Evolutionary conservation across 2,329 filamentous ascomycete genomes (phyloP), one percentile per base, ranked within the genome.

Genomic region (Trichophaea hybrida): DNA sequence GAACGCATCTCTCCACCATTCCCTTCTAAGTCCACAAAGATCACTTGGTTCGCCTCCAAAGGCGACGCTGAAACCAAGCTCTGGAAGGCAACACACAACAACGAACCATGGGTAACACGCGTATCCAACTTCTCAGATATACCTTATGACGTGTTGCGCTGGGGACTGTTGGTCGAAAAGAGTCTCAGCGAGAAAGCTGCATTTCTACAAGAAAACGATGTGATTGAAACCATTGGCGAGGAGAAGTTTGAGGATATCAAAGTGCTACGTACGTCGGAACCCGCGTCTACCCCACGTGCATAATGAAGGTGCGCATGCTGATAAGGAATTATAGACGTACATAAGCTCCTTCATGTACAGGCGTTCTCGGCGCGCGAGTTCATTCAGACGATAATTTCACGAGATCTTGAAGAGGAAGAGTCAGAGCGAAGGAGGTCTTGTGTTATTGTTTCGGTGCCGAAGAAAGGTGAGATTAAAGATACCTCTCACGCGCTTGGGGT

Each of bases 301-400:
- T 24, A 15, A 6, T n/a, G 7, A 15, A 43, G 53, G 38, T 49
- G 24, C 33, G n/a, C 34, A 40, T 24, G 35, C 33, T 24, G 35
- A 31, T 31, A 33, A 24, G 24, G 24, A 24, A 31, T 24, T 12
- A 17, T 6, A 64, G 63, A 64, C 37, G 61, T 65, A 6, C 63
- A 57, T 34, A 65, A 64, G 49, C 48, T 64, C 38, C 43, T 65
- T 17, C 63, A 65, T 43, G 50, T 65, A 17, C 63, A 65, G 55
- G 63, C 63, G n/a, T 65, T 65, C 55, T 59, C 61, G 17, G 61
- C 61, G 15, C 57, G 63, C 2, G 63, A 65, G 44, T 65, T 65
- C 37, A 40, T 65, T 2, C 38, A 61, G 32, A 60, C 61, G 4
- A 43, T 62, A 10, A 62, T 65, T 54, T 61, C 43, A 24, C 56